These are phyloP conservation scores for Pichia sp. DNA, from an alignment of 1,139 yeast genomes.

Conservation along the genomic window DNA sequence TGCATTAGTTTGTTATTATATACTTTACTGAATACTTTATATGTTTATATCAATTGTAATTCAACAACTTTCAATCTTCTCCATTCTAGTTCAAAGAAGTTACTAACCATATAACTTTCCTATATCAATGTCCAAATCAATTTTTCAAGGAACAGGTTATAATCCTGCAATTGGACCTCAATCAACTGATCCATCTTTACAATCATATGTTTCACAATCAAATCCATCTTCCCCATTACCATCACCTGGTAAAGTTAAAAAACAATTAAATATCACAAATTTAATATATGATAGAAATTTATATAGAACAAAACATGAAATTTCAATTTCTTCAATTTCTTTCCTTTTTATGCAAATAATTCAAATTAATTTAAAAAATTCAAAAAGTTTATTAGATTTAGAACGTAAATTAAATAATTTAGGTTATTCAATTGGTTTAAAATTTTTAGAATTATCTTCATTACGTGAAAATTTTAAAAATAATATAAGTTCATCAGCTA, in stretches of 20 bases:
- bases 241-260: constrained; percentile 11
- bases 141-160: constrained; percentile 24
- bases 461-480: constrained; percentile 47
- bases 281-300: constrained; percentile 66
- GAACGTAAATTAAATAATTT: constrained; percentile 69
- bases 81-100: too few relatives aligned
- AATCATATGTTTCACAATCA: neutral
- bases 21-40: too few relatives aligned
- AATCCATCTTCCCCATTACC: constrained; percentile 8
- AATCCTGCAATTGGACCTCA: constrained; percentile 27
- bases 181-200: constrained; percentile 19
- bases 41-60: too few relatives aligned
- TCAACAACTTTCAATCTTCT: too few relatives aligned
- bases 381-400: constrained; percentile 70
- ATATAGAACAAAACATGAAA: constrained; percentile 59
- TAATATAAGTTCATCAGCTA: constrained; percentile 41
- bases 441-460: constrained; percentile 51
- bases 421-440: constrained; percentile 67
- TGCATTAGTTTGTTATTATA: too few relatives aligned
- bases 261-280: constrained; percentile 10
- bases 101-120: too few relatives aligned
- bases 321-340: constrained; percentile 60
- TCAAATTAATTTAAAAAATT: constrained; percentile 43
- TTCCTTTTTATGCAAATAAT: constrained; percentile 70
- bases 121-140: constrained; percentile 1